Evolutionary conservation across 2,329 filamentous ascomycete genomes (phyloP).

Genomic region (Tothia fuscella): DNA sequence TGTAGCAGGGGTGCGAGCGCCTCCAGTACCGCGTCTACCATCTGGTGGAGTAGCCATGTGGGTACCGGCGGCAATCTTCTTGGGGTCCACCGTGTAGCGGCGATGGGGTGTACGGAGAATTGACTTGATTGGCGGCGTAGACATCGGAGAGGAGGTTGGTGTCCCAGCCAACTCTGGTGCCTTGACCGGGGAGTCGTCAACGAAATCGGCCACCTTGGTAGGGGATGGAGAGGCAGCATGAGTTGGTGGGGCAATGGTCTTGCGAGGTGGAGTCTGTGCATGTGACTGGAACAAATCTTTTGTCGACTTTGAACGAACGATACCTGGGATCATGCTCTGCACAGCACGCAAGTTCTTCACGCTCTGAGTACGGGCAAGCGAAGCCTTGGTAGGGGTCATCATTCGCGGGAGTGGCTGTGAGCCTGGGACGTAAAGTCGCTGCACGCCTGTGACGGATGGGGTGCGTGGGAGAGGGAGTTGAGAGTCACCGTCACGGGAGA

Average conservation of each 20-base stretch:
- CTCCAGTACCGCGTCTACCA: conserved; percentile 21
- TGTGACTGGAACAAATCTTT: conserved; percentile 22
- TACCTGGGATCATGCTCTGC: conserved; percentile 35
- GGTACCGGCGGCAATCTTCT: conserved; percentile 48
- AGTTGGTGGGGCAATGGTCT: background rate
- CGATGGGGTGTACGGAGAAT: conserved; percentile 50
- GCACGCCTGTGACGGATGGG: conserved; percentile 37
- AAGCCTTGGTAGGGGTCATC: conserved; percentile 69
- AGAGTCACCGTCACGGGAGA: conserved; percentile 37
- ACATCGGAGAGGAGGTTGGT: background rate
- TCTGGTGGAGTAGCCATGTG: conserved; percentile 35
- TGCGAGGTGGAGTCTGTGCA: conserved; percentile 7
- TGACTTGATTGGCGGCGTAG: conserved; percentile 37
- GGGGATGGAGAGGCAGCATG: conserved; percentile 2
- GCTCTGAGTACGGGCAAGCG: conserved; percentile 49
- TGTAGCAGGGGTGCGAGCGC: conserved; percentile 49
- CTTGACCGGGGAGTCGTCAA: conserved; percentile 1
- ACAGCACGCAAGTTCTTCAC: conserved; percentile 33
- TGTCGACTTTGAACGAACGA: conserved; percentile 36
- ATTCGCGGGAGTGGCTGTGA: conserved; percentile 41
- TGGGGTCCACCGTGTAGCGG: conserved; percentile 46
- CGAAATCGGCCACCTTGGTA: conserved; percentile 4
- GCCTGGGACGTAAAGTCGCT: conserved; percentile 39
- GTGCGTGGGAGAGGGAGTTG: too few species aligned
- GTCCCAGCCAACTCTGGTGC: background rate